These are phyloP conservation scores for Hordeum pubiflorum DNA, from an alignment of 202 grass and related monocot genomes.

Conservation along the genomic window DNA sequence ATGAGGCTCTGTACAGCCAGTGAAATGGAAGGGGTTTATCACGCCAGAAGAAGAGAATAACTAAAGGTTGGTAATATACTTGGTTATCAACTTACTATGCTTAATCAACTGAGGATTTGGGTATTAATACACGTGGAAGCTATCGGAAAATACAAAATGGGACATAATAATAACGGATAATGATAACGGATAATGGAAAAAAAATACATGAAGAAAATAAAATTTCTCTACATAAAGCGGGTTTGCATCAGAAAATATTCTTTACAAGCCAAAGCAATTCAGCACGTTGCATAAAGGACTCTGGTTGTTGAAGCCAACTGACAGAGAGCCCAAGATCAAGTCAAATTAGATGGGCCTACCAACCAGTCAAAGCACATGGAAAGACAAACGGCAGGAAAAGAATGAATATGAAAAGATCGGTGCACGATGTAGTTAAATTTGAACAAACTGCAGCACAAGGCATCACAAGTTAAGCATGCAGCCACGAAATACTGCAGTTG, in stretches of 20 bases:
- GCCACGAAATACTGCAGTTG: neutral
- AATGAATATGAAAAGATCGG: neutral
- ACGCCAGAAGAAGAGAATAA: too few species aligned
- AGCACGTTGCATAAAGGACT: neutral
- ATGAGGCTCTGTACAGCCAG: too few species aligned
- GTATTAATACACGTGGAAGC: too few species aligned
- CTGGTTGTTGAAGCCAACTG: neutral
- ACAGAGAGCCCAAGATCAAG: neutral
- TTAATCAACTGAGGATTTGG: too few species aligned
- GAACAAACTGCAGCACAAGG: neutral
- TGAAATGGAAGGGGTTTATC: too few species aligned
- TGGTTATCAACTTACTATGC: too few species aligned
- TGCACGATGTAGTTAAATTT: neutral
- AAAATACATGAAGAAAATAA: too few species aligned
- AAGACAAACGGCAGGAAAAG: slow-evolving; percentile 14
- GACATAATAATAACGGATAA: too few species aligned
- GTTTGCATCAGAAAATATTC: neutral
- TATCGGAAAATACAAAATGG: too few species aligned
- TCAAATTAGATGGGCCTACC: slow-evolving; percentile 27
- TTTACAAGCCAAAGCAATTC: neutral
- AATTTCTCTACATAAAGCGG: neutral
- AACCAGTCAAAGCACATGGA: slow-evolving; percentile 16
- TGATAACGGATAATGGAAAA: too few species aligned
- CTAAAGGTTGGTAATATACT: too few species aligned
- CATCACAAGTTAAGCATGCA: neutral